phyloP scores from a whole-genome alignment of 345 rosid genomes.

The Rhodamnia argentea region DNA sequence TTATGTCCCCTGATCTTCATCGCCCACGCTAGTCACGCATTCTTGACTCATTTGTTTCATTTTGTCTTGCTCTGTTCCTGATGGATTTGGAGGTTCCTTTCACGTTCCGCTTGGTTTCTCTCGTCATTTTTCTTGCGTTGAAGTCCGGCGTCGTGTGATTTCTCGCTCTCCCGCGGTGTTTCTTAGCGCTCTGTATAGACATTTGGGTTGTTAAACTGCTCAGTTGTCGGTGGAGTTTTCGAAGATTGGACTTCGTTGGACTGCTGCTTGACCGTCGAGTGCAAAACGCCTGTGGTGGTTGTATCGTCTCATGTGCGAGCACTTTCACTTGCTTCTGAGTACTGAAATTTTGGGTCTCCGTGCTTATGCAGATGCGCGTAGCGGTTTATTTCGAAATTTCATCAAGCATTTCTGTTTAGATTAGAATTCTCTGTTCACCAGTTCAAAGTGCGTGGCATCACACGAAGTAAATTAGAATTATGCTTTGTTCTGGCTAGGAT shows the following conservation, averaged over 20 bases:
- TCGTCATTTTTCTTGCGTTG: background rate
- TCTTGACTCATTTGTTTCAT: background rate
- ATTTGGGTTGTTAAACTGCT: background rate
- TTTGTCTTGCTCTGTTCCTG: background rate
- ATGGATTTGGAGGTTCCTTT: background rate
- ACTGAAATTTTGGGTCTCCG: background rate
- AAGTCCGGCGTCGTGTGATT: background rate
- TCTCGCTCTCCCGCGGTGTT: background rate
- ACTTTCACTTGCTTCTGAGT: background rate
- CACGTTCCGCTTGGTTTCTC: background rate
- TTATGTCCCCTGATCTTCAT: too few species aligned
- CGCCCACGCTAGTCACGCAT: background rate
- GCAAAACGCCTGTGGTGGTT: background rate
- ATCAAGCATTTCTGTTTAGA: background rate
- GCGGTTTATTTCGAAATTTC: background rate
- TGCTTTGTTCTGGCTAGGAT: background rate
- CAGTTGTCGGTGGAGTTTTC: background rate
- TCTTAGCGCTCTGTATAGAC: background rate
- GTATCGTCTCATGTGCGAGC: background rate
- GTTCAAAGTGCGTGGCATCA: background rate
- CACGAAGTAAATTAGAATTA: background rate
- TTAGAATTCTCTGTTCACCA: background rate
- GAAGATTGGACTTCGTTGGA: background rate
- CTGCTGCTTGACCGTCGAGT: background rate
- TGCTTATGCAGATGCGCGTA: background rate